A percentile compares a stretch with the other conserved stretches of the same genome.
These are phyloP conservation scores for Suhomyces bolitotheri DNA, from an alignment of 1,139 yeast species.

Conservation along the genomic window DNA sequence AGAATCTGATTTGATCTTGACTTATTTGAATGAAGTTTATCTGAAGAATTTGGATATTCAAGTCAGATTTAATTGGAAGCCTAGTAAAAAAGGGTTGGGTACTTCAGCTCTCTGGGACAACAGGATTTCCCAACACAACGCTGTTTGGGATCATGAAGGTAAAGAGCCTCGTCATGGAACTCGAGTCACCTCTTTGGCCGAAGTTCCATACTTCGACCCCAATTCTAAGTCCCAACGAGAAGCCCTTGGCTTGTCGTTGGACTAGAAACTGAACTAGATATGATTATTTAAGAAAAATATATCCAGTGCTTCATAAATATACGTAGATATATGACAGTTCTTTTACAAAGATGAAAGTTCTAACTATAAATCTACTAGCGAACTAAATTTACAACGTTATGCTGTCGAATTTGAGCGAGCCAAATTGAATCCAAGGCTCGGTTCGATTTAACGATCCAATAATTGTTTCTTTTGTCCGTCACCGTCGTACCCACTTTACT, in stretches of 20 bases:
- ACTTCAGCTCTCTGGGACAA: conserved; percentile 63
- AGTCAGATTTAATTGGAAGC: conserved; percentile 54
- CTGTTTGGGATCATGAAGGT: conserved; percentile 55
- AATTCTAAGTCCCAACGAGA: conserved; percentile 55
- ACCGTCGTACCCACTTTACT: too few species aligned
- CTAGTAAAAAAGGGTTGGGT: conserved; percentile 49
- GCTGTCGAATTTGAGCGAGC: too few species aligned
- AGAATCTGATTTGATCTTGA: conserved; percentile 39
- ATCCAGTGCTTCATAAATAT: too few species aligned
- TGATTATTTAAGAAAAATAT: too few species aligned
- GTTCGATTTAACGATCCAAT: too few species aligned
- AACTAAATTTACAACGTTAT: too few species aligned
- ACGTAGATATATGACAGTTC: too few species aligned
- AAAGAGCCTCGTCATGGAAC: conserved; percentile 55
- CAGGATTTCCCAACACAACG: conserved; percentile 51
- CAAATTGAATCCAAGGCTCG: too few species aligned
- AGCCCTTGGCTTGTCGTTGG: conserved; percentile 44
- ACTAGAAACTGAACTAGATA: too few species aligned
- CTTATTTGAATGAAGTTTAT: conserved; percentile 39
- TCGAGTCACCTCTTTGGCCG: conserved; percentile 60
- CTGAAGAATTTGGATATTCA: conserved; percentile 48
- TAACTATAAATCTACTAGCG: too few species aligned
- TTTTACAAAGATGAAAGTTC: too few species aligned
- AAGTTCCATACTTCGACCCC: conserved; percentile 52
- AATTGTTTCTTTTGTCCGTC: too few species aligned